Evolutionary conservation across 352 stramenopile species (phyloP).

Genomic region (Pythium biforme): DNA sequence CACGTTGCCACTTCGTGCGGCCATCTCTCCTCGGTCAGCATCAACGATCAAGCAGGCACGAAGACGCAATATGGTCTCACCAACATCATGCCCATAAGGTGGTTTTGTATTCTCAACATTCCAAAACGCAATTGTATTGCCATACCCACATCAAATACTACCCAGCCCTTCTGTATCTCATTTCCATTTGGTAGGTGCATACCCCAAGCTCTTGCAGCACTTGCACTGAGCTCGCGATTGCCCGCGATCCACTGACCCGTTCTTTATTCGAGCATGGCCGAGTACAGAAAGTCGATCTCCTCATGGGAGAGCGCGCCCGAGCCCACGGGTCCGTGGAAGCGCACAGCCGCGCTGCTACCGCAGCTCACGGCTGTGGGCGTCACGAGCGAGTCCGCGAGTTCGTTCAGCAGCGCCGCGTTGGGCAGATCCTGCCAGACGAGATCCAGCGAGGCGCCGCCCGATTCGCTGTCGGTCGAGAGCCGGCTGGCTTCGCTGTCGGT

Average conservation of each 20-base stretch:
- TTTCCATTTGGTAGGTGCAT: too few relatives aligned
- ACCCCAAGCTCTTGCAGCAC: slow-evolving; percentile 56
- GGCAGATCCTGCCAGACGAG: slow-evolving; percentile 61
- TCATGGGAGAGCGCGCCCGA: slow-evolving; percentile 58
- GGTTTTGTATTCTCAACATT: too few relatives aligned
- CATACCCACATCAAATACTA: background rate
- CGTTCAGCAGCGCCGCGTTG: slow-evolving; percentile 24
- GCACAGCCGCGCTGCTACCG: slow-evolving; percentile 13
- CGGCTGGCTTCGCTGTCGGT: slow-evolving; percentile 48
- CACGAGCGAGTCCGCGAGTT: background rate
- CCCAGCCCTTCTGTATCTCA: background rate
- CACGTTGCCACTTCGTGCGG: too few relatives aligned
- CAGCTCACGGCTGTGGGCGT: background rate
- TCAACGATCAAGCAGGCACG: too few relatives aligned
- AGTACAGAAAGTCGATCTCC: slow-evolving; percentile 86
- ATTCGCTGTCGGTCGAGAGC: slow-evolving; percentile 55
- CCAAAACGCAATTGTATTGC: too few relatives aligned
- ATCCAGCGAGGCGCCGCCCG: slow-evolving; percentile 36
- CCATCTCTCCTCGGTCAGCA: too few relatives aligned
- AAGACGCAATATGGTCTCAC: too few relatives aligned
- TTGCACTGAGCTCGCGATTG: slow-evolving; percentile 32
- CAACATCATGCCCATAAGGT: too few relatives aligned
- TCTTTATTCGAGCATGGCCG: slow-evolving; percentile 69
- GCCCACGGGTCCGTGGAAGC: slow-evolving; percentile 29
- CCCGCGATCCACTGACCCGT: background rate